A percentile compares a stretch with the other conserved stretches of the same genome.
phyloP scores from a whole-genome alignment of 2,329 filamentous ascomycete genomes.

The Zymoseptoria tritici region DNA sequence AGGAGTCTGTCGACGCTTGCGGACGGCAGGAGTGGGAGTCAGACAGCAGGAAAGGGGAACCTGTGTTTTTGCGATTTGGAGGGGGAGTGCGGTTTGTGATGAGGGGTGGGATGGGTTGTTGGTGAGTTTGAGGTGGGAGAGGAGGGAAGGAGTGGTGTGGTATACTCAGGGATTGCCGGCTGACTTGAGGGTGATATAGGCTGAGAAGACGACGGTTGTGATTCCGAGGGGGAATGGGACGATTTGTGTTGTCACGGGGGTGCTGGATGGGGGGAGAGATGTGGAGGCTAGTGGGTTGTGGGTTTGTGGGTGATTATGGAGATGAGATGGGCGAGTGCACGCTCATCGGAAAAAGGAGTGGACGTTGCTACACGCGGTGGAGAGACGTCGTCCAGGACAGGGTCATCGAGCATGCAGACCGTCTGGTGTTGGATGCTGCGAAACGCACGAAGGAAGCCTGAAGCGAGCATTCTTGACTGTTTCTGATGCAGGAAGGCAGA shows the following conservation, averaged over 20 bases:
- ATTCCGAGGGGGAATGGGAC: constrained; percentile 11
- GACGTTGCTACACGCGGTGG: no score
- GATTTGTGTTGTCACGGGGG: constrained; percentile 17
- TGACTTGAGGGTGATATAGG: neutral
- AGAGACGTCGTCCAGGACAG: no score
- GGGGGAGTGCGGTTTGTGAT: constrained; percentile 16
- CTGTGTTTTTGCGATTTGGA: constrained; percentile 18
- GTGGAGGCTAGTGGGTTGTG: constrained; percentile 20
- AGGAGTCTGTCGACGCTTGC: constrained; percentile 12
- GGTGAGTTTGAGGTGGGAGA: constrained; percentile 2
- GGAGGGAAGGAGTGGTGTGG: neutral
- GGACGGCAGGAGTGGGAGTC: constrained; percentile 13
- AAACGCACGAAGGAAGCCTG: neutral
- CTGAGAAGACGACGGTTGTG: constrained; percentile 7
- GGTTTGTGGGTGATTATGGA: constrained; percentile 15
- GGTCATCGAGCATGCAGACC: no score
- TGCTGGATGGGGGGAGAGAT: constrained; percentile 20
- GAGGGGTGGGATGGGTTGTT: constrained; percentile 2
- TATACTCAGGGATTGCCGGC: no score
- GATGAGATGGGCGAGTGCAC: neutral
- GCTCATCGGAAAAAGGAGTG: no score
- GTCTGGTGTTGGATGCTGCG: no score
- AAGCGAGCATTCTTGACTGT: neutral
- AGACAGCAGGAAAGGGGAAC: constrained; percentile 9
- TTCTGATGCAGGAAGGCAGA: neutral